These are phyloP conservation scores for Leptodermis oblonga DNA, from an alignment of 257 asterid genomes.

Conservation along the genomic window DNA sequence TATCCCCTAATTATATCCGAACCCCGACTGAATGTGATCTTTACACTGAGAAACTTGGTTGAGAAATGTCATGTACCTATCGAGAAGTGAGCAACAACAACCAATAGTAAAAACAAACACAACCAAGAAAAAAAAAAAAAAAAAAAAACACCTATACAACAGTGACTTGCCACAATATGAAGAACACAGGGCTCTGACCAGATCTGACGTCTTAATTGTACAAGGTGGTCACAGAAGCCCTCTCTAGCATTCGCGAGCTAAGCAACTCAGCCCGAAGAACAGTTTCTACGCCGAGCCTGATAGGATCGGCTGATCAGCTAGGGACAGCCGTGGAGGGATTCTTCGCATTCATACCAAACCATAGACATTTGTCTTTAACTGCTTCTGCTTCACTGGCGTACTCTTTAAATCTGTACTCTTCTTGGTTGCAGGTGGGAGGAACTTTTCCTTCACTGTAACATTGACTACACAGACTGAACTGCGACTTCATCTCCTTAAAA, in stretches of 20 bases:
- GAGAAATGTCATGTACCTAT: conserved; percentile 13
- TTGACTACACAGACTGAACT: conserved; percentile 71
- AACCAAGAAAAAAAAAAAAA: conserved; percentile 16
- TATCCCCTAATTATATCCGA: conserved; percentile 7
- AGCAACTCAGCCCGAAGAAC: conserved; percentile 41
- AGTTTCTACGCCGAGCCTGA: conserved; percentile 8
- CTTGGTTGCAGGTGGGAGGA: conserved; percentile 65
- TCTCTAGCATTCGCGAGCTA: conserved; percentile 30
- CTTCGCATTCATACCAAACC: conserved; percentile 73
- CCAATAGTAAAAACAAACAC: conserved; percentile 9
- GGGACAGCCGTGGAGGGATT: conserved; percentile 49
- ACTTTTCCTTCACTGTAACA: conserved; percentile 94
- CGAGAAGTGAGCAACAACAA: conserved; percentile 15
- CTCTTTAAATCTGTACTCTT: conserved; percentile 85
- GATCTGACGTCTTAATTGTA: conserved; percentile 43
- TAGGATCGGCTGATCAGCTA: conserved; percentile 23
- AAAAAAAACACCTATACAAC: conserved; percentile 26
- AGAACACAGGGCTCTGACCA: conserved; percentile 33
- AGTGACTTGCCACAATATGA: conserved; percentile 27
- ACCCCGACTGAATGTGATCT: conserved; percentile 8
- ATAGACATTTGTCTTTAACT: conserved; percentile 79
- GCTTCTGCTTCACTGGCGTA: conserved; percentile 79
- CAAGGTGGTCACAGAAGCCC: conserved; percentile 32
- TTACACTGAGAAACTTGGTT: conserved; percentile 15
- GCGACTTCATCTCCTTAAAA: conserved; percentile 73